Base-by-base conservation (phyloP, 2,329 filamentous ascomycete genomes). In the Hypomyces rosellus region DNA sequence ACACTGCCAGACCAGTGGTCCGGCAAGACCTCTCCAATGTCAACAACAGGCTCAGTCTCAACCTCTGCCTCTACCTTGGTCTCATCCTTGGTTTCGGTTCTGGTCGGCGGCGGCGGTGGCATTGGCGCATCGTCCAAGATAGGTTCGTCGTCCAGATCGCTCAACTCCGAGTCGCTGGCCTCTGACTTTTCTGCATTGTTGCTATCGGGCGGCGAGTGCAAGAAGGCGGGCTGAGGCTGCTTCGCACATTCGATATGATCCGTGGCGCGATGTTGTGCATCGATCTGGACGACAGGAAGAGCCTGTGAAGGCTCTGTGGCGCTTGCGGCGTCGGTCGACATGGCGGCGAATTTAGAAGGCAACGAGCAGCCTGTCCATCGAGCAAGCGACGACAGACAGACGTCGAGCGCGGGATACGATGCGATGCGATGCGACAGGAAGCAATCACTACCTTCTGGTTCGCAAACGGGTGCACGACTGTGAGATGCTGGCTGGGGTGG, bases 1-100 rank as follows among this genome's bases (percentile, higher is more conserved):
- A 99, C 87, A 55, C 84, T 88, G 55, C 90, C 91, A 63, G 89
- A 95, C 74, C 89, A 96, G 68, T 96, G 85, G 64, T 91, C 89
- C 1, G 92, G 92, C 43, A 84, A 74, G 49, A 95, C 79, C 48
- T 93, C 88, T 58, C 86, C 87, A 59, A 88, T 84, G 59, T 89
- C 85, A 43, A 81, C 78, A 49, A 77, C 73, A 38, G 20, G 15
- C 11, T 75, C 57, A 25, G 13, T 12, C 22, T 9, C 25, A 8
- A 3, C 25, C n/a, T 45, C 43, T 16, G 63, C 54, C 8, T 59
- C 43, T 30, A 5, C 59, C 22, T 64, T 53, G 18, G 34, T 39
- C 36, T 49, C 33, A 20, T 63, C 54, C 6, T 60, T 57, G 25
- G 52, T 46, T 43, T 58, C 53, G 30, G 58, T 48, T 30, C 25